Evolutionary conservation across 139 green algal genomes (phyloP), one percentile per base, ranked within the genome.

Genomic region (Coelastrella sp.): DNA sequence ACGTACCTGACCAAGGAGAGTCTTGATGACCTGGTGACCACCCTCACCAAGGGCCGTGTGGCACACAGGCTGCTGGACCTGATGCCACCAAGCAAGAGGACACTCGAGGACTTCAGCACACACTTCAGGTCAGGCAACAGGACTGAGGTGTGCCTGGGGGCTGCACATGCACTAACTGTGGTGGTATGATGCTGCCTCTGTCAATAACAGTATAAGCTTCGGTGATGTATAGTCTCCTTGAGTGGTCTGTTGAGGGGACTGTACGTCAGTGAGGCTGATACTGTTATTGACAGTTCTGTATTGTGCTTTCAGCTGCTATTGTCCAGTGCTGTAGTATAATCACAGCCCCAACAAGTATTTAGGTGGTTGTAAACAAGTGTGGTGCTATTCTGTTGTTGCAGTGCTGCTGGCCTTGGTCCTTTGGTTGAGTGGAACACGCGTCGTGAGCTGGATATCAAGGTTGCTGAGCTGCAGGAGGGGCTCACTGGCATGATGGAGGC

Each of bases 361-460:
- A 49, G 35, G 35, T 49, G 35, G 35, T 49, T 49, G 35, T 49
- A 49, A 49, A 49, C 4, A 15, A 27, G 68, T 25, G 15, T 76
- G 68, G 7, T 76, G 68, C 68, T 27, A 15, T 15, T 76, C 7
- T 76, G 68, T 35, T 68, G 9, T 60, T 88, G 85, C 68, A 88
- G 82, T 89, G 91, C 70, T 7, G 93, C 91, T 63, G 94, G 94
- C 25, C 92, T 99, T 76, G 68, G 65, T 1, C 58, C 83, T 7
- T 91, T 99, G 87, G 97, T 98, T 70, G 95, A 98, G 63, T 98
- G 97, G 96, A 97, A 97, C 94, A 95, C 92, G 27, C 94, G 96
- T 85, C 96, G 96, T 87, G 93, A 96, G 78, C 93, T 97, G 89
- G 97, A 98, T 82, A 82, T 93, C 25, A 96, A 97, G 80, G 92